A percentile compares a stretch with the other conserved stretches of the same genome.
These are phyloP conservation scores for Diaporthe australafricana DNA, from an alignment of 2,329 filamentous ascomycete genomes.

Conservation along the genomic window DNA sequence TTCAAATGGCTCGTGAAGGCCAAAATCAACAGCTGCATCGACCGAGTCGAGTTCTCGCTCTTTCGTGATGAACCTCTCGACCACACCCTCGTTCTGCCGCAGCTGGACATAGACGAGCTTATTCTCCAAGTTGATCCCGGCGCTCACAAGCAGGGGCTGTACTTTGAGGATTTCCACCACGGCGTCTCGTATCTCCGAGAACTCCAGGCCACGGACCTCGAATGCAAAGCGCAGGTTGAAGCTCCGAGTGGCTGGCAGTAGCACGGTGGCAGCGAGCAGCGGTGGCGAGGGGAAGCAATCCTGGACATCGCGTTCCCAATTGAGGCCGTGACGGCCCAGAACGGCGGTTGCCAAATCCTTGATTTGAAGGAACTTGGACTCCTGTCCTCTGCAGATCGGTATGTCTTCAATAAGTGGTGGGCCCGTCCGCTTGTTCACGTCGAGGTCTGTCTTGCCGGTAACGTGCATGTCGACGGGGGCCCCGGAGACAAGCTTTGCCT, in stretches of 20 bases:
- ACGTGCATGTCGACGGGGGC: not conserved
- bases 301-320: not conserved
- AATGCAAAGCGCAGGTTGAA: conserved; percentile 17
- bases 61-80: not conserved
- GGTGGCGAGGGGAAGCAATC: not conserved
- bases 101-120: not conserved
- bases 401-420: not conserved
- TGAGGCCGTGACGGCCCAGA: not conserved
- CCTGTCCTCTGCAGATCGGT: not conserved
- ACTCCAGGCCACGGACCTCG: not conserved
- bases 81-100: not conserved
- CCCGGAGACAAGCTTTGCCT: conserved; percentile 3
- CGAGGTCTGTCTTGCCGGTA: not conserved
- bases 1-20: not conserved
- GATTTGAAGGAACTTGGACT: not conserved
- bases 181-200: not conserved
- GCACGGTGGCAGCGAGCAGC: not conserved
- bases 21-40: not conserved
- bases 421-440: not conserved
- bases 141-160: not conserved
- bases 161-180: not conserved
- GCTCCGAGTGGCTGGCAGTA: not conserved
- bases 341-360: not conserved
- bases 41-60: not conserved
- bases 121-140: not conserved